These are phyloP conservation scores for Stagonosporopsis vannaccii DNA, from an alignment of 2,329 filamentous ascomycete species.

Conservation along the genomic window DNA sequence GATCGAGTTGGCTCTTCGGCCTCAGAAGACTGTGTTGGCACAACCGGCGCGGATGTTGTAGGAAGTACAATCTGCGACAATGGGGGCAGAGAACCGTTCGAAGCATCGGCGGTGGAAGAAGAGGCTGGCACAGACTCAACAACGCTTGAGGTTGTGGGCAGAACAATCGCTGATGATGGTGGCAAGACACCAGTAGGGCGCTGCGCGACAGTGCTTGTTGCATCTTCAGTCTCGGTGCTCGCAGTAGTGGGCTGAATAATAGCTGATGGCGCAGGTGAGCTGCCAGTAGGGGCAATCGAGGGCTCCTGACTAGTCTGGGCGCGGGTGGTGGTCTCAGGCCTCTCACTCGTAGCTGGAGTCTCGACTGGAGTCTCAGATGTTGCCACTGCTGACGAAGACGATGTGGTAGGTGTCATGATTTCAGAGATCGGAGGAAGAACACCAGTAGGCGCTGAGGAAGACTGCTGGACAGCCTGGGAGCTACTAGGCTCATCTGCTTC, in stretches of 20 bases:
- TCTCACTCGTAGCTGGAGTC: neutral
- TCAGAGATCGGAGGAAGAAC: slow-evolving; percentile 5
- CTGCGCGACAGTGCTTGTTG: slow-evolving; percentile 6
- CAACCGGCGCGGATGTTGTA: slow-evolving; percentile 7
- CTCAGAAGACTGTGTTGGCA: slow-evolving; percentile 27
- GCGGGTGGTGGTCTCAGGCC: neutral
- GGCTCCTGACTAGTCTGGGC: neutral
- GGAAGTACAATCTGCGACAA: slow-evolving; percentile 3
- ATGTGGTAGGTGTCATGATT: slow-evolving; percentile 4
- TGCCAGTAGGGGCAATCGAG: slow-evolving; percentile 19
- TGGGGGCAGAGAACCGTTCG: slow-evolving; percentile 7
- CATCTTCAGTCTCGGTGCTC: slow-evolving; percentile 5
- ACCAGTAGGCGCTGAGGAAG: slow-evolving; percentile 10
- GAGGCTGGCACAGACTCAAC: slow-evolving; percentile 7
- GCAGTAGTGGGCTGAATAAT: slow-evolving; percentile 3
- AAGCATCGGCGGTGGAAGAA: slow-evolving; percentile 5
- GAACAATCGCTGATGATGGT: slow-evolving; percentile 11
- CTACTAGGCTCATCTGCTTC: slow-evolving; percentile 7
- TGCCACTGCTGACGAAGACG: neutral
- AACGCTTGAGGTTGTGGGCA: slow-evolving; percentile 20
- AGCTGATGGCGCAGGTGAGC: slow-evolving; percentile 1
- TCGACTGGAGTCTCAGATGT: neutral
- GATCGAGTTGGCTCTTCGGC: slow-evolving; percentile 8
- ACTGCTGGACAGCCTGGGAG: neutral
- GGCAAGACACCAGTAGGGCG: slow-evolving; percentile 27